Conservation (phyloP, 768 basidiomycete genomes). For the Mycena alexandri region DNA sequence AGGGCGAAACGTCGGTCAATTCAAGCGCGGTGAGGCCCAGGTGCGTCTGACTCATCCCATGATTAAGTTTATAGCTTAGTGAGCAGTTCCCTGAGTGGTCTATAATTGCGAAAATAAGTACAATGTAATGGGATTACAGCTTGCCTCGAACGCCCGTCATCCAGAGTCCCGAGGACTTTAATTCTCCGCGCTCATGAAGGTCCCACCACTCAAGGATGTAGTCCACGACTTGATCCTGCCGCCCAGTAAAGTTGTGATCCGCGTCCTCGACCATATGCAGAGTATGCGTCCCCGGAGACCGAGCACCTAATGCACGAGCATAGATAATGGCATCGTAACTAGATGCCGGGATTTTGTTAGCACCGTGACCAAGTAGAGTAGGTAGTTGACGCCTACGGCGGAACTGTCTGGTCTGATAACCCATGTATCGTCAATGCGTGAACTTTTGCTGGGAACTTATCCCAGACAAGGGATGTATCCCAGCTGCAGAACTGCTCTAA, state of each 20-base stretch:
- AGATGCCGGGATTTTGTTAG: conserved; percentile 18
- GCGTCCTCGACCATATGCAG: conserved; percentile 79
- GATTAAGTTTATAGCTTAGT: conserved; percentile 36
- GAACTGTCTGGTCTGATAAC: conserved; percentile 74
- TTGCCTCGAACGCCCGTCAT: conserved; percentile 66
- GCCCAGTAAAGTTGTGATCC: conserved; percentile 84
- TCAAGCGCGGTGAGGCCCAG: neutral
- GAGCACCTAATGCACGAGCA: conserved; percentile 66
- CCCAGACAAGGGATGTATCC: conserved; percentile 78
- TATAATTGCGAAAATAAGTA: conserved; percentile 27
- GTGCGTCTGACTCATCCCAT: conserved; percentile 6
- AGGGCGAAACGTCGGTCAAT: conserved; percentile 2
- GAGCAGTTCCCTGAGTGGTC: conserved; percentile 16
- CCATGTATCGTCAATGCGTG: conserved; percentile 87
- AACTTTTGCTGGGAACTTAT: conserved; percentile 68
- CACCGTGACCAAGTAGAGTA: conserved; percentile 9
- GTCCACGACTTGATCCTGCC: conserved; percentile 76
- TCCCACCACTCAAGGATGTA: conserved; percentile 79
- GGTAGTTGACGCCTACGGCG: conserved; percentile 64
- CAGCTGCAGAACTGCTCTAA: conserved; percentile 71
- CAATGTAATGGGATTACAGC: conserved; percentile 48
- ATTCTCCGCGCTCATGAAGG: conserved; percentile 55
- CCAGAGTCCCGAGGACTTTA: conserved; percentile 73
- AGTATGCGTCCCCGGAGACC: conserved; percentile 76
- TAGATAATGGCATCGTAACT: conserved; percentile 84